Evolutionary conservation across 768 basidiomycete genomes (phyloP).

Genomic region (Phlegmacium glaucopus): DNA sequence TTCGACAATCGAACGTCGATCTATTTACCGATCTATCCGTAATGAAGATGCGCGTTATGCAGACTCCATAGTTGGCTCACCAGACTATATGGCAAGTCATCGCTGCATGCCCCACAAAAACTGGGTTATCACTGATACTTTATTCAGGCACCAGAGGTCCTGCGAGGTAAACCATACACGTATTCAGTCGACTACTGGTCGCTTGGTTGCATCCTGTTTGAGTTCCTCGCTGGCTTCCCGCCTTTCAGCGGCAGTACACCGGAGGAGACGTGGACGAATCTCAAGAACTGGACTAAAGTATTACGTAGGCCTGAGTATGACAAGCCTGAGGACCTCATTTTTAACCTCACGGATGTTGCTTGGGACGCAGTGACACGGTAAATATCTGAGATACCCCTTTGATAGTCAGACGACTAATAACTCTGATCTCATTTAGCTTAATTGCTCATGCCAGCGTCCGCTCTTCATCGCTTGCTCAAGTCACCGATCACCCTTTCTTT

Average conservation of each 20-base stretch:
- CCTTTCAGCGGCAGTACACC: conserved; percentile 95
- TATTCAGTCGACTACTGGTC: conserved; percentile 99
- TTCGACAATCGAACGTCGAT: conserved; percentile 91
- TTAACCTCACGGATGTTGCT: conserved; percentile 89
- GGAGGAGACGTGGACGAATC: conserved; percentile 98
- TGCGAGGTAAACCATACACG: conserved; percentile 91
- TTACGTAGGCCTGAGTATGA: conserved; percentile 94
- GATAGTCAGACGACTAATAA: neutral
- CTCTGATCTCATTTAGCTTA: conserved; percentile 43
- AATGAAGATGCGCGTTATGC: conserved; percentile 91
- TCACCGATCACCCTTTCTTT: conserved; percentile 85
- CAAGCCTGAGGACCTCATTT: conserved; percentile 92
- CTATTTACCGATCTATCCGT: conserved; percentile 90
- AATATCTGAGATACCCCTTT: conserved; percentile 10
- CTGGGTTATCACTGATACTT: neutral
- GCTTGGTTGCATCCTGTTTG: conserved; percentile 96
- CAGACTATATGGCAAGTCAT: conserved; percentile 88
- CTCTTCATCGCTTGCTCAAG: conserved; percentile 67
- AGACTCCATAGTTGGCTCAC: conserved; percentile 96
- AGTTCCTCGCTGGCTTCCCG: conserved; percentile 95
- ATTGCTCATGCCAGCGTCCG: conserved; percentile 86
- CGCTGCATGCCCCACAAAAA: neutral
- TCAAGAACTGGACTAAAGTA: conserved; percentile 96
- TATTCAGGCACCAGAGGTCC: conserved; percentile 73
- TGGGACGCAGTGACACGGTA: conserved; percentile 94